Base-by-base conservation (phyloP, 2,329 filamentous ascomycete genomes). In the Teratosphaeria nubilosa region DNA sequence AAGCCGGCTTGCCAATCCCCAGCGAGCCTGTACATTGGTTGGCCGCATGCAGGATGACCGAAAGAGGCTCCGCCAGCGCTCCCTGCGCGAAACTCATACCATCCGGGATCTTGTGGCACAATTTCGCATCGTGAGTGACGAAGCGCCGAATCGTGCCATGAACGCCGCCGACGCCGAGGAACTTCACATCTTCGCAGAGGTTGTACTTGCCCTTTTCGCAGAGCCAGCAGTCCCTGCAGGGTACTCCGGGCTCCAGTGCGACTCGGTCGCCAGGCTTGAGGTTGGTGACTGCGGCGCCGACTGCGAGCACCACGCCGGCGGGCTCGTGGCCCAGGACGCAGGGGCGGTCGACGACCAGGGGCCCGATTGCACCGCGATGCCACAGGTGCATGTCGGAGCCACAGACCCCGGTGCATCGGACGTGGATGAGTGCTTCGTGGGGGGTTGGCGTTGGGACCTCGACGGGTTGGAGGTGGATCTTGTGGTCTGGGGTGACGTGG, bases 151-250 rank as follows among this genome's bases (percentile, higher is more conserved):
- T 78, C 1, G 91, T 96, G 51, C 92, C 92, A 71, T 95, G 84
- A 72, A 87, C 84, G 2, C 92, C 92, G 22, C 91, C 91, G 14
- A 91, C 96, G 0, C 91, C 91, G 22, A 91, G 91, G 72, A 97
- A 97, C 31, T 77, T 78, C 86, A 97, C 95, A 54, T 87, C 80
- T 11, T 83, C 81, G 76, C 92, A 97, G 24, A 96, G 84, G 74
- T 96, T 96, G 78, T 96, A 96, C 66, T 84, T 82, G 58, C 91
- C 92, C 32, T 80, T 78, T 62, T 89, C 86, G 78, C 91, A 96
- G 67, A 83, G 79, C 58, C 59, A 69, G 63, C 69, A 88, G 11
- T 51, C 60, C 6, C 84, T 82, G 72, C 87, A 90, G 0, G 86
- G 84, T 52, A 86, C 77, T 59, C 87, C 87, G 22, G 88, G 86